phyloP scores from a whole-genome alignment of 2,329 filamentous ascomycete genomes.

The Emergomyces africanus region DNA sequence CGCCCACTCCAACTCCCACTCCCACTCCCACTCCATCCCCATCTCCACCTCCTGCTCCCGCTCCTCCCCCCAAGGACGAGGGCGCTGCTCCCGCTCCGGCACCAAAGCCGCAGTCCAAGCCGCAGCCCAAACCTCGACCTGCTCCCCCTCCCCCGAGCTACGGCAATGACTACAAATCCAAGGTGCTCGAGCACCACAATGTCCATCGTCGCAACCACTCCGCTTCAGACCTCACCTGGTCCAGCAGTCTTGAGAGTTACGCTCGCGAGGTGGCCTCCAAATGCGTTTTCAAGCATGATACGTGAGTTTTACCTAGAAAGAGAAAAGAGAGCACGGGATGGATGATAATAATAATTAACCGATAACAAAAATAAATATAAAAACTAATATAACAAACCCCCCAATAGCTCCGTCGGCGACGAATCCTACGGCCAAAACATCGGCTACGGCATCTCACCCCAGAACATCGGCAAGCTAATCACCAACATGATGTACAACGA shows the following conservation, averaged over 20 bases:
- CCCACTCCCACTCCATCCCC: not conserved
- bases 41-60: slow-evolving; percentile 1
- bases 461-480: slow-evolving; percentile 52
- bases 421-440: slow-evolving; percentile 86
- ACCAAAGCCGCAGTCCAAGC: not conserved
- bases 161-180: slow-evolving; percentile 20
- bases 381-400: not conserved
- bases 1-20: slow-evolving; percentile 2
- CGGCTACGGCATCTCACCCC: slow-evolving; percentile 43
- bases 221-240: slow-evolving; percentile 52
- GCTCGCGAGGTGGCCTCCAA: slow-evolving; percentile 50
- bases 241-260: slow-evolving; percentile 47
- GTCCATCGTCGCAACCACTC: slow-evolving; percentile 74
- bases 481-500: slow-evolving; percentile 83
- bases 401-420: slow-evolving; percentile 16
- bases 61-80: too few relatives aligned
- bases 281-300: slow-evolving; percentile 65
- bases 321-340: too few relatives aligned
- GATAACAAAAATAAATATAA: not conserved
- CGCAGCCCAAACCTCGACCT: not conserved
- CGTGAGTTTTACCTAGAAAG: too few relatives aligned
- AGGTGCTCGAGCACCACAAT: slow-evolving; percentile 63
- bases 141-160: slow-evolving; percentile 1
- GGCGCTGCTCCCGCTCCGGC: not conserved
- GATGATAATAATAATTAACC: too few relatives aligned